A percentile compares a stretch with the other conserved stretches of the same genome.
Evolutionary conservation across 164 flowering plant genomes (phyloP).

Genomic region (Santalum album): DNA sequence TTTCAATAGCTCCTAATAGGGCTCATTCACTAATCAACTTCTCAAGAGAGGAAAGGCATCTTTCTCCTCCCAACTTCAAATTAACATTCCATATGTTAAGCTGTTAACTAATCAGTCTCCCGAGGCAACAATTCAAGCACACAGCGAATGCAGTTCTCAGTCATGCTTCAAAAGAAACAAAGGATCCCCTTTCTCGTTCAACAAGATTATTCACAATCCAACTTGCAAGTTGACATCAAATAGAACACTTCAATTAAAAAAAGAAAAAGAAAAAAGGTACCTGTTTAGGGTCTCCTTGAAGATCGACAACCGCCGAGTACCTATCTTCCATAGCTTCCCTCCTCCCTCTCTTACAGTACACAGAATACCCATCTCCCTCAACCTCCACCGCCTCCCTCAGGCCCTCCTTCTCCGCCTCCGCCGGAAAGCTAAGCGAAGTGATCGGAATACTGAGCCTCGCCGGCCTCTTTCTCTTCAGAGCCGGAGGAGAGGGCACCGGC

Average conservation of each 20-base stretch:
- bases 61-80: no score
- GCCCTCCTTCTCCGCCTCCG: conserved; percentile 8
- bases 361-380: conserved; percentile 54
- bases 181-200: no score
- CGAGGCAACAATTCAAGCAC: no score
- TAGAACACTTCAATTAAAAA: neutral
- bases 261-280: conserved; percentile 21
- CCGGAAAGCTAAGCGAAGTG: conserved; percentile 23
- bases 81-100: no score
- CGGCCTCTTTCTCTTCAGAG: conserved; percentile 69
- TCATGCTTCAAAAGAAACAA: no score
- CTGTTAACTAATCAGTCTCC: no score
- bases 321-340: conserved; percentile 81
- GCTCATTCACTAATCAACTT: no score
- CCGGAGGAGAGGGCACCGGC: conserved; percentile 15
- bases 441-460: conserved; percentile 61
- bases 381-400: conserved; percentile 28
- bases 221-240: no score
- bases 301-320: conserved; percentile 43
- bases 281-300: conserved; percentile 66
- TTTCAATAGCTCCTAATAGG: no score
- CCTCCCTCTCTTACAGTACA: conserved; percentile 77
- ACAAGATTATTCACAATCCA: no score
- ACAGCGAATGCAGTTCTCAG: no score
- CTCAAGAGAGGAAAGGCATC: no score